A percentile compares a stretch with the other conserved stretches of the same genome.
phyloP scores from a whole-genome alignment of 139 green algal genomes.

The Zygnema cylindricum region DNA sequence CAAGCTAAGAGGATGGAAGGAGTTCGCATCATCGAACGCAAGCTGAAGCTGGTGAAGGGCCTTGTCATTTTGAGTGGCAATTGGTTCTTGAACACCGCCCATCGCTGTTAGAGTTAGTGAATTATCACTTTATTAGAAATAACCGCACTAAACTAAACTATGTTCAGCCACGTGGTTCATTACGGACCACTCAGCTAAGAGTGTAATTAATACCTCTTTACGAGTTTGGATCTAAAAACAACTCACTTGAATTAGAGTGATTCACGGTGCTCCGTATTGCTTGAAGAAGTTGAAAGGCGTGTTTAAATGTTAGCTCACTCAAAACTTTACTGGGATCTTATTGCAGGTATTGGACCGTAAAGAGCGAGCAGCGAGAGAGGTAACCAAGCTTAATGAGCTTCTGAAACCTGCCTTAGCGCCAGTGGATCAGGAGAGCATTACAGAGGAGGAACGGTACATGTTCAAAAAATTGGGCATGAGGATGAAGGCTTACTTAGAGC shows the following conservation, averaged over 20 bases:
- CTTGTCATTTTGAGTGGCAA: neutral
- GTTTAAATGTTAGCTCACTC: neutral
- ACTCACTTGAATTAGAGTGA: neutral
- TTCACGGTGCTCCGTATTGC: neutral
- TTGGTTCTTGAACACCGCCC: neutral
- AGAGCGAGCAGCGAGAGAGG: conserved; percentile 35
- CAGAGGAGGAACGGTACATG: conserved; percentile 57
- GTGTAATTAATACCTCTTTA: neutral
- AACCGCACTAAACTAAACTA: too few relatives aligned
- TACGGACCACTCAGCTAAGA: neutral
- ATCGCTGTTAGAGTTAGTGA: neutral
- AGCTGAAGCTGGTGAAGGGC: conserved; percentile 26
- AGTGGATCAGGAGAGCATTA: conserved; percentile 51
- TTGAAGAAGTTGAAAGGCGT: neutral
- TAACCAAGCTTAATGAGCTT: conserved; percentile 42
- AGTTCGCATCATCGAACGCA: conserved; percentile 10
- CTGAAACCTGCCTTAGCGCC: conserved; percentile 17
- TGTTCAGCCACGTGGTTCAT: too few relatives aligned
- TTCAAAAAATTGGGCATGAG: conserved; percentile 47
- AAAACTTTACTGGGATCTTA: neutral
- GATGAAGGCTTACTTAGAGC: conserved; percentile 59
- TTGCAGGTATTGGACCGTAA: conserved; percentile 36
- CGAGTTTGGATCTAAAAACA: too few relatives aligned
- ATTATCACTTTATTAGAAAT: neutral
- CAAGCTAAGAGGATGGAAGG: neutral